These are phyloP conservation scores for Lichtheimia ramosa DNA, from an alignment of 371 early-diverging fungal species.

Conservation along the genomic window DNA sequence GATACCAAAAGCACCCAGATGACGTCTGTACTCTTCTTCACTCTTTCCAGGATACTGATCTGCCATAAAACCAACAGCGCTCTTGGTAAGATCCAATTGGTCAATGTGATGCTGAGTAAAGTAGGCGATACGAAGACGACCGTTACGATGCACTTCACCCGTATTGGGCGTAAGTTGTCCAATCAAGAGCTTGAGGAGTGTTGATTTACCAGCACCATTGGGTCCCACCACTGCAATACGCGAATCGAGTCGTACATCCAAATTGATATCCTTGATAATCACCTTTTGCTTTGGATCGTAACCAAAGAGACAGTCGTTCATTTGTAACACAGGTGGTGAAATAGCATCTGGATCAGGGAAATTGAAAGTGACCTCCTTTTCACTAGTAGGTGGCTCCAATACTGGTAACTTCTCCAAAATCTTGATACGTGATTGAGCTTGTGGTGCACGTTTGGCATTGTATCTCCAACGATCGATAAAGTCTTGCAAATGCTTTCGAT, in stretches of 20 bases:
- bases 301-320: constrained; percentile 89
- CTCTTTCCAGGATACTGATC: constrained; percentile 86
- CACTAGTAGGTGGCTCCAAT: constrained; percentile 86
- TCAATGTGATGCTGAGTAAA: constrained; percentile 99
- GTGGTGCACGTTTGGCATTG: constrained; percentile 97
- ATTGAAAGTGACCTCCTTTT: constrained; percentile 82
- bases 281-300: constrained; percentile 64
- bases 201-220: constrained; percentile 89
- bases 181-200: constrained; percentile 89
- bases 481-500: constrained; percentile 92
- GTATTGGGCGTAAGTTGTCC: constrained; percentile 75
- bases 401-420: constrained; percentile 96
- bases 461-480: constrained; percentile 99
- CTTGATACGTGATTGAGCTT: constrained; percentile 98
- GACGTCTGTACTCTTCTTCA: constrained; percentile 95
- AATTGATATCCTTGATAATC: constrained; percentile 81
- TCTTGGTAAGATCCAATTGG: constrained; percentile 83
- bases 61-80: constrained; percentile 88
- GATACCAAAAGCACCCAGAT: constrained; percentile 93
- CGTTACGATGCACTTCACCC: constrained; percentile 88
- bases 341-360: constrained; percentile 90
- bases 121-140: constrained; percentile 91
- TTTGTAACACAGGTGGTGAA: constrained; percentile 91
- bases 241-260: constrained; percentile 95
- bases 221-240: constrained; percentile 95